Conservation (phyloP, 768 basidiomycete genomes). For the Mycena venus region DNA sequence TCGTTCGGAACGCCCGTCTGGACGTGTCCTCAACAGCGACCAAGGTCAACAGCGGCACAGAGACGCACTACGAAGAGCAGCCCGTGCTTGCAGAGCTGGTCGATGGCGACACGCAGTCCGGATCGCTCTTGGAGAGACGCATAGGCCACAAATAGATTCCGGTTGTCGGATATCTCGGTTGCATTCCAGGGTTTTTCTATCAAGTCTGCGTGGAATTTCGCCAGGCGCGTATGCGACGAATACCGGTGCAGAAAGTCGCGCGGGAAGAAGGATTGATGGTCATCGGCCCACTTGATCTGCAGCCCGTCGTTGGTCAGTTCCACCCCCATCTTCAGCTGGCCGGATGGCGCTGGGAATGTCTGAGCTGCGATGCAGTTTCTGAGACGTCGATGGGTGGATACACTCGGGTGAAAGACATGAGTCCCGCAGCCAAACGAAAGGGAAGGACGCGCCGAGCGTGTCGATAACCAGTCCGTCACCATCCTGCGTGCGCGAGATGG, state of each 20-base stretch:
- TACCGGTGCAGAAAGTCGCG: slow-evolving; percentile 64
- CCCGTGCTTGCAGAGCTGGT: slow-evolving; percentile 80
- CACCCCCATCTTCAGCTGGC: slow-evolving; percentile 59
- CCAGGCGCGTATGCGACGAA: slow-evolving; percentile 50
- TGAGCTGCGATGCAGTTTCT: slow-evolving; percentile 81
- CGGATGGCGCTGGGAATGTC: slow-evolving; percentile 69
- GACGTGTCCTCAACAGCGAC: background rate
- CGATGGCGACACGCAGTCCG: slow-evolving; percentile 70
- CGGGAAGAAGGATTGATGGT: slow-evolving; percentile 70
- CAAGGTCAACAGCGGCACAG: background rate
- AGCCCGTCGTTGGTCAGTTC: slow-evolving; percentile 59
- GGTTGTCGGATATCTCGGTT: slow-evolving; percentile 47
- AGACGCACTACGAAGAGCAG: slow-evolving; percentile 71
- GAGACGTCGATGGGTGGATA: slow-evolving; percentile 82
- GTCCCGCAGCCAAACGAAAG: slow-evolving; percentile 88
- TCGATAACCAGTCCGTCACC: slow-evolving; percentile 48
- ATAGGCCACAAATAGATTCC: slow-evolving; percentile 71
- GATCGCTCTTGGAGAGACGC: slow-evolving; percentile 56
- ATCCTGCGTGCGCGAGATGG: slow-evolving; percentile 14
- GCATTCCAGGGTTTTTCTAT: slow-evolving; percentile 60
- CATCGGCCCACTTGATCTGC: slow-evolving; percentile 68
- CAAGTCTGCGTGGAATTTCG: slow-evolving; percentile 61
- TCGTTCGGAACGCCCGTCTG: slow-evolving; percentile 71
- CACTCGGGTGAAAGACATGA: slow-evolving; percentile 81
- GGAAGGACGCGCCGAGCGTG: slow-evolving; percentile 61